phyloP scores from a whole-genome alignment of 1,139 yeast genomes.

The Pneumocystis canis region DNA sequence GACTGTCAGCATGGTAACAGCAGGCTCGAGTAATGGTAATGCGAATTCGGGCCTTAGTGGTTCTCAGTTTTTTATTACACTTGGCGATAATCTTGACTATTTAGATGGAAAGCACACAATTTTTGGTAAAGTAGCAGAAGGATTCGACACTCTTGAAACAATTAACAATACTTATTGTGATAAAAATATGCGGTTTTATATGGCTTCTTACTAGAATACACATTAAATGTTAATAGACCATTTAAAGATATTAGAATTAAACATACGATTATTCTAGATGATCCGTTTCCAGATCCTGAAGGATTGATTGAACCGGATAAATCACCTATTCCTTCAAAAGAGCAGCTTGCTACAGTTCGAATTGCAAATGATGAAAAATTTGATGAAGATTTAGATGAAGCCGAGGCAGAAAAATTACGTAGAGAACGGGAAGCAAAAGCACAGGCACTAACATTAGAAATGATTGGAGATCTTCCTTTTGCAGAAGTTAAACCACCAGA shows the following conservation, averaged over 20 bases:
- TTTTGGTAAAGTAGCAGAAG: constrained; percentile 44
- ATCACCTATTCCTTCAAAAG: constrained; percentile 28
- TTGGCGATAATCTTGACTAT: constrained; percentile 18
- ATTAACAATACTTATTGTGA: constrained; percentile 33
- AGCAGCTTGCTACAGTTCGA: constrained; percentile 28
- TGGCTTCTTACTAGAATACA: not conserved
- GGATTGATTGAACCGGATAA: constrained; percentile 13
- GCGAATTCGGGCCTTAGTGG: constrained; percentile 18
- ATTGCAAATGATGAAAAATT: constrained; percentile 23
- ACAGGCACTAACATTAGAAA: constrained; percentile 46
- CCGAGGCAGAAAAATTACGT: constrained; percentile 17
- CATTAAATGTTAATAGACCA: constrained; percentile 25
- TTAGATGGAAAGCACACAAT: constrained; percentile 19
- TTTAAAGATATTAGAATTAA: constrained; percentile 39
- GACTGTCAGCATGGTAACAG: constrained; percentile 27
- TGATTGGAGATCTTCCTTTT: constrained; percentile 50
- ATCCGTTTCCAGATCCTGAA: constrained; percentile 36
- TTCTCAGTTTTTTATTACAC: constrained; percentile 24
- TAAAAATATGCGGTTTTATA: constrained; percentile 8
- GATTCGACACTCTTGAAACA: constrained; percentile 31
- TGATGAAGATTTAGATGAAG: constrained; percentile 19
- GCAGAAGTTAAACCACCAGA: constrained; percentile 50
- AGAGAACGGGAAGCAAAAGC: constrained; percentile 31
- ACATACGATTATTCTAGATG: constrained; percentile 37
- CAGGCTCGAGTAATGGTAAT: constrained; percentile 6